phyloP scores from a whole-genome alignment of 768 basidiomycete genomes.

The Lentinula sp. region DNA sequence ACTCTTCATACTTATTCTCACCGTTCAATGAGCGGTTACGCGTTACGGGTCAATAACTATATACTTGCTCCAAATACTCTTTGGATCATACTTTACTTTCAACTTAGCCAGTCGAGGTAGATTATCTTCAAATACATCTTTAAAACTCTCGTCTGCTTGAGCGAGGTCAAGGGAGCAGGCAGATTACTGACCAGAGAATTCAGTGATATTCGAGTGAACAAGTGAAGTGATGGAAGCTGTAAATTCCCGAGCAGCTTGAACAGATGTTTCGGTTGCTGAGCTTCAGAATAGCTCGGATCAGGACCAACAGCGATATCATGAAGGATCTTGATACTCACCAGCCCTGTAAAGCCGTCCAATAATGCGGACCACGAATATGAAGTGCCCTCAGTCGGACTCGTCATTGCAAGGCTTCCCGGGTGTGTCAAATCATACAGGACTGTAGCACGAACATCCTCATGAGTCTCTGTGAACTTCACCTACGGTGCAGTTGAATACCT shows the following conservation, averaged over 20 bases:
- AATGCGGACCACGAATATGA: no score
- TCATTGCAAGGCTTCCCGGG: no score
- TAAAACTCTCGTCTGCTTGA: constrained; percentile 16
- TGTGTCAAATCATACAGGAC: no score
- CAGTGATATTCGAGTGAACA: background rate
- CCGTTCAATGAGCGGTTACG: background rate
- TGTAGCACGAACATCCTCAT: no score
- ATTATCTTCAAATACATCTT: constrained; percentile 21
- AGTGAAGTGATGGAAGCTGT: background rate
- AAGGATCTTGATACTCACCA: no score
- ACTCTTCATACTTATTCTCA: no score
- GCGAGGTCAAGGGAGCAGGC: constrained; percentile 11
- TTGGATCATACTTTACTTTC: constrained; percentile 26
- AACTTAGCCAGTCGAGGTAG: constrained; percentile 17
- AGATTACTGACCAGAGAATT: background rate
- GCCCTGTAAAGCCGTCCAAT: no score
- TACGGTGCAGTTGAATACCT: no score
- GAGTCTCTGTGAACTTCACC: no score
- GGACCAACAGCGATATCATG: no score
- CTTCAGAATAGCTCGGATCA: background rate
- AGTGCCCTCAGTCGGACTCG: no score
- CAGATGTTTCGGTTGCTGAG: background rate
- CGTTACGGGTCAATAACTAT: constrained; percentile 16
- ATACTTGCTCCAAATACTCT: constrained; percentile 20
- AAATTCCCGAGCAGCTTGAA: background rate